phyloP scores from a whole-genome alignment of 2,329 filamentous ascomycete species.

The Penicillium sp. region DNA sequence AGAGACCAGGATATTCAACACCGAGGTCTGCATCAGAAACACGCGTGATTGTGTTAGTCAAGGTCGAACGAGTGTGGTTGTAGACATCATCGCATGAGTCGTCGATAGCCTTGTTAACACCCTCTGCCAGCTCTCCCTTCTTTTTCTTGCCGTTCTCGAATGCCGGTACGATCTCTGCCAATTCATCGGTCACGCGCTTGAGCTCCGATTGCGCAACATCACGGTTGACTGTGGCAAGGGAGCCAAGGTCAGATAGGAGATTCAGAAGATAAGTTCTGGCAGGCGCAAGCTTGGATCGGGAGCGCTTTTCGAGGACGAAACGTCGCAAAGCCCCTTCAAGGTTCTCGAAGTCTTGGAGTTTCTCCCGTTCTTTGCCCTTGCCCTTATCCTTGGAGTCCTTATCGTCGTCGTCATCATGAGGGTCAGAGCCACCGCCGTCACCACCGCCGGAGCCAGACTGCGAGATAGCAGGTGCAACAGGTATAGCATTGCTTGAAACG shows the following conservation, averaged over 20 bases:
- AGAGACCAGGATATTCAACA: constrained; percentile 80
- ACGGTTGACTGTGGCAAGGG: constrained; percentile 78
- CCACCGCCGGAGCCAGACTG: constrained; percentile 51
- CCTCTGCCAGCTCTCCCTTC: constrained; percentile 72
- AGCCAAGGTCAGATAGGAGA: constrained; percentile 81
- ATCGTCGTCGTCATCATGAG: constrained; percentile 50
- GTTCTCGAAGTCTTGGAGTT: constrained; percentile 82
- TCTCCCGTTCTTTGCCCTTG: constrained; percentile 86
- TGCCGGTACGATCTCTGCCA: constrained; percentile 78
- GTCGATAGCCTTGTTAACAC: constrained; percentile 79
- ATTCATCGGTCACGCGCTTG: constrained; percentile 74
- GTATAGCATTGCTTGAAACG: constrained; percentile 94
- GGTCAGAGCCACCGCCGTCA: constrained; percentile 54
- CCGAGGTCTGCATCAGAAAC: constrained; percentile 76
- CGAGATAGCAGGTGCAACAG: constrained; percentile 60
- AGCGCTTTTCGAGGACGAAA: constrained; percentile 94
- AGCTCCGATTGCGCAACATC: constrained; percentile 84
- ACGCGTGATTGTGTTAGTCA: constrained; percentile 71
- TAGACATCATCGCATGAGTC: constrained; percentile 83
- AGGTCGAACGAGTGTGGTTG: constrained; percentile 70
- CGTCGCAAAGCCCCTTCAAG: constrained; percentile 84
- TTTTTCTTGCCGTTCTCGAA: constrained; percentile 82
- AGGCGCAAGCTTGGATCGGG: constrained; percentile 90
- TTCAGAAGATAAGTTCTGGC: constrained; percentile 95
- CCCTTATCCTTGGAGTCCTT: constrained; percentile 69